phyloP scores from a whole-genome alignment of 2,329 filamentous ascomycete species.

The Neonectria punicea region DNA sequence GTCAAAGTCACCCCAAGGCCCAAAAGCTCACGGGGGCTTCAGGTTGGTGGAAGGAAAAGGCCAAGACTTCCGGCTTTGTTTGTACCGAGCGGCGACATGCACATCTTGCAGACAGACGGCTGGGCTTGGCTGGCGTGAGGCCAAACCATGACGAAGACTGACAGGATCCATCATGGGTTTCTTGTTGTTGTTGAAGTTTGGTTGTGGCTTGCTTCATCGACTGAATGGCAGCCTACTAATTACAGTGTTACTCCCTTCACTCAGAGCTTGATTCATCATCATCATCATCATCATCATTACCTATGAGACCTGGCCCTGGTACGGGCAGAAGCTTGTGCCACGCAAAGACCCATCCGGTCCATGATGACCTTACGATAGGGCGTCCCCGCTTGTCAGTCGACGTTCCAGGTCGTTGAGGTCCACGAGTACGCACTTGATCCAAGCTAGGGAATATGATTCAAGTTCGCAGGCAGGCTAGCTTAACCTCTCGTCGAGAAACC shows the following conservation, averaged over 20 bases:
- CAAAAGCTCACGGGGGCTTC: conserved; percentile 12
- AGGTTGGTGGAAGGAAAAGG: conserved; percentile 13
- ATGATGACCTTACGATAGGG: conserved; percentile 3
- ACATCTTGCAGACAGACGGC: neutral
- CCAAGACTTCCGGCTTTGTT: conserved; percentile 2
- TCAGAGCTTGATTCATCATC: too few relatives aligned
- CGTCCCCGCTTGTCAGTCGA: neutral
- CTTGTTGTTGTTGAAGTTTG: neutral
- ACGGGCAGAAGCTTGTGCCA: conserved; percentile 10
- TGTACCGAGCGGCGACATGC: conserved; percentile 8
- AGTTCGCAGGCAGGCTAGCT: neutral
- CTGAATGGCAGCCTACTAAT: neutral
- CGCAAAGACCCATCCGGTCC: conserved; percentile 1
- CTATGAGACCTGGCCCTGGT: neutral
- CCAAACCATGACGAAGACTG: neutral
- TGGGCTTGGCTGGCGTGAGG: neutral
- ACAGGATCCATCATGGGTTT: neutral
- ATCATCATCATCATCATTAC: too few relatives aligned
- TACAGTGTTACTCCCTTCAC: neutral
- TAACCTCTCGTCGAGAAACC: neutral
- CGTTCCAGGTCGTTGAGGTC: neutral
- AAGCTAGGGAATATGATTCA: neutral
- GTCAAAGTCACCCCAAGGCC: conserved; percentile 7
- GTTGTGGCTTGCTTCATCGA: neutral
- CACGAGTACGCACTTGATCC: neutral